Percentiles rank a stretch among this genome's conserved stretches.
phyloP scores from a whole-genome alignment of 2,329 filamentous ascomycete species.

The Hymenoscyphus albidus region DNA sequence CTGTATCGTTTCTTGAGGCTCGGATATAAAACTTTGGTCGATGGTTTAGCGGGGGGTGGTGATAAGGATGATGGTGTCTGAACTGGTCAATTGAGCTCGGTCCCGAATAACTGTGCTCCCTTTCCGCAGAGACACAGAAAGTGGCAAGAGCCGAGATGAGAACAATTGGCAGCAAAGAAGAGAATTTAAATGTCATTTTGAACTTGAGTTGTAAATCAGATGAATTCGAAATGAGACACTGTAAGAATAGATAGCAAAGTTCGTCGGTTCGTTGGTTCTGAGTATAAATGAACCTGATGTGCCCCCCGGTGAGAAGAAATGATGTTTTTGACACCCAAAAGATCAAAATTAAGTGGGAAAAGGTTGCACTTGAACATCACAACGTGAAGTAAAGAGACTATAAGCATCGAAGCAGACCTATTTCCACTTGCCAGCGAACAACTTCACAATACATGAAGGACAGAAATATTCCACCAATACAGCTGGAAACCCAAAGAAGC shows the following conservation, averaged over 20 bases:
- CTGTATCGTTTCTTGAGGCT: constrained; percentile 48
- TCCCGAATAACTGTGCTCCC: constrained; percentile 10
- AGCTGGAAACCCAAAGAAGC: neutral
- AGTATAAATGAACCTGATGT: too few species aligned
- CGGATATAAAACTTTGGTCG: constrained; percentile 49
- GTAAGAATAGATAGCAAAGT: too few species aligned
- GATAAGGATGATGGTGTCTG: constrained; percentile 39
- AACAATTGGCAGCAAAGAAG: neutral
- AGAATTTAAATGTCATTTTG: neutral
- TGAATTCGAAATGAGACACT: too few species aligned
- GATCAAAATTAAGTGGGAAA: neutral
- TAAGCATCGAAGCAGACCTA: neutral
- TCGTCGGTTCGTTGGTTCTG: too few species aligned
- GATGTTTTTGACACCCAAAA: neutral
- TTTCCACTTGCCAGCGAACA: neutral
- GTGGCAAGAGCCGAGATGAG: neutral
- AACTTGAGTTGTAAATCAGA: neutral
- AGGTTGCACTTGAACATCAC: too few species aligned
- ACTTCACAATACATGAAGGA: neutral
- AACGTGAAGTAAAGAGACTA: neutral
- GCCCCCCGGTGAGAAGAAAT: too few species aligned
- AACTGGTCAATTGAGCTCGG: constrained; percentile 33
- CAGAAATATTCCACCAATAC: neutral
- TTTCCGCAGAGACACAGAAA: neutral
- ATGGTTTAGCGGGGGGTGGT: constrained; percentile 23